A percentile compares a stretch with the other conserved stretches of the same genome.
These are phyloP conservation scores for Lumnitzera littorea DNA, from an alignment of 345 rosid species.

Conservation along the genomic window DNA sequence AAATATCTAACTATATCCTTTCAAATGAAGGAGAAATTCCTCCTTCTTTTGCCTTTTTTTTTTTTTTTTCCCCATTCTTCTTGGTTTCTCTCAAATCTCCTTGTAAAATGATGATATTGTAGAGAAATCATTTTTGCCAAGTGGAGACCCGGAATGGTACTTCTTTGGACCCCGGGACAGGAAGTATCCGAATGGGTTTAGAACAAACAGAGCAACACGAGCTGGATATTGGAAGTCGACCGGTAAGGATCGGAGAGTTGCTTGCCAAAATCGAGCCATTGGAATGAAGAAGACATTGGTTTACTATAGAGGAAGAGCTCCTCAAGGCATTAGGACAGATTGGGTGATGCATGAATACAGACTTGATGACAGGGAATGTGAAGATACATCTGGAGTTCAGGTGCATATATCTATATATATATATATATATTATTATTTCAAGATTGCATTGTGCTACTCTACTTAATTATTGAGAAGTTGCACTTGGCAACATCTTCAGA, in stretches of 20 bases:
- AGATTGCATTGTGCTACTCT: too few relatives aligned
- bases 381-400: constrained; percentile 71
- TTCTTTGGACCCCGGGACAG: constrained; percentile 92
- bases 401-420: constrained; percentile 19
- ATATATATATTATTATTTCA: too few relatives aligned
- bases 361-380: constrained; percentile 75
- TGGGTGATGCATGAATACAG: constrained; percentile 99
- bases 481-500: too few relatives aligned
- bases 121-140: constrained; percentile 86
- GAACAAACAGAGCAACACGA: constrained; percentile 86
- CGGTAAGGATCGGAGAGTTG: constrained; percentile 77
- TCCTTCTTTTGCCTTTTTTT: too few relatives aligned
- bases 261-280: constrained; percentile 54
- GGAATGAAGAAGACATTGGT: constrained; percentile 99
- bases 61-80: too few relatives aligned
- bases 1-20: too few relatives aligned
- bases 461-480: too few relatives aligned
- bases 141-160: constrained; percentile 97
- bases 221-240: constrained; percentile 98
- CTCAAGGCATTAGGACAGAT: constrained; percentile 82
- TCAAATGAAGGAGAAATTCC: too few relatives aligned
- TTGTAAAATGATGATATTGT: neutral
- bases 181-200: constrained; percentile 85
- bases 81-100: too few relatives aligned
- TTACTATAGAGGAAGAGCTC: constrained; percentile 87